A percentile compares a stretch with the other conserved stretches of the same genome.
Conservation (phyloP, 2,329 filamentous ascomycete species). For the Fusarium penzigii region DNA sequence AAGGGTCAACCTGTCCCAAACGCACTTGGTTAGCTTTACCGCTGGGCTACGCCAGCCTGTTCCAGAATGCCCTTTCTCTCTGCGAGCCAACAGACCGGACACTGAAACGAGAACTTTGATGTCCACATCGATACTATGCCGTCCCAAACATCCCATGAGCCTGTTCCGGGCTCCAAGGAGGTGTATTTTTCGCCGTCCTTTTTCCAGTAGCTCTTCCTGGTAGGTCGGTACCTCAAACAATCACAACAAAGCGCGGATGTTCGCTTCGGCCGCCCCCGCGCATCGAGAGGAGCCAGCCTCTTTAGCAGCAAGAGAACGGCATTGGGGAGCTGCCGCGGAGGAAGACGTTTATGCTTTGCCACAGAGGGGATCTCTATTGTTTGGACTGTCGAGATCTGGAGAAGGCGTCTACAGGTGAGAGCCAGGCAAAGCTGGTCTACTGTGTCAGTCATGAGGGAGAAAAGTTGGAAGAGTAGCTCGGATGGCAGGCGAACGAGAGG, state of each 20-base stretch:
- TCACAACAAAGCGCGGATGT: conserved; percentile 4
- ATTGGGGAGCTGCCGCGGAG: neutral
- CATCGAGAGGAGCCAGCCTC: conserved; percentile 2
- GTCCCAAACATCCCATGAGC: neutral
- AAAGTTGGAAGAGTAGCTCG: conserved; percentile 7
- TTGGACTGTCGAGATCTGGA: conserved; percentile 3
- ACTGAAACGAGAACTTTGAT: conserved; percentile 4
- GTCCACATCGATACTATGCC: conserved; percentile 1
- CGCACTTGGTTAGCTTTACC: neutral
- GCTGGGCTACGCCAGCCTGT: neutral
- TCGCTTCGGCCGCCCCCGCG: conserved; percentile 1
- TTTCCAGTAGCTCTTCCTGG: conserved; percentile 3
- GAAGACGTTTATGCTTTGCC: neutral
- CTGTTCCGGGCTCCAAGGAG: neutral
- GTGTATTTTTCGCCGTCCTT: conserved; percentile 1
- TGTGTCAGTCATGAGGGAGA: conserved; percentile 1
- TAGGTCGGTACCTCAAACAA: conserved; percentile 3
- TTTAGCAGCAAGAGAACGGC: neutral
- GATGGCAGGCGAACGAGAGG: conserved; percentile 8
- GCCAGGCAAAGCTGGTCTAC: conserved; percentile 7
- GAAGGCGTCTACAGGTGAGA: conserved; percentile 6
- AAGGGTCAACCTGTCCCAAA: neutral
- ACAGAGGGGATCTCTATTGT: conserved; percentile 1
- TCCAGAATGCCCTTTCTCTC: conserved; percentile 3
- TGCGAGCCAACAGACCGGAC: conserved; percentile 4